Conservation (phyloP, 805 yeast species). For the Wickerhamomyces chambardii region DNA sequence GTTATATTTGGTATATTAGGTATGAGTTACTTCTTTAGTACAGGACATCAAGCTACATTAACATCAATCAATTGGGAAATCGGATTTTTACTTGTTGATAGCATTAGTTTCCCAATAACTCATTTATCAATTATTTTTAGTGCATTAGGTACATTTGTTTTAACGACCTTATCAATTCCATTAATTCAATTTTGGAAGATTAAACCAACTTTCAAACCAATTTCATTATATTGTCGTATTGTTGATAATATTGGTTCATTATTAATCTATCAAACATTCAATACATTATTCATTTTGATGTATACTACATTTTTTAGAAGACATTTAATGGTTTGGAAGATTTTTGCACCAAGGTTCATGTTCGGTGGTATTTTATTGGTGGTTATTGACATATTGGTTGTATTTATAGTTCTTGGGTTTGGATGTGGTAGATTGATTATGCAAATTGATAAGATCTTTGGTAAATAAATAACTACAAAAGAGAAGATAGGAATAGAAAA, state of each 20-base stretch:
- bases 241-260: slow-evolving; percentile 68
- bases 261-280: slow-evolving; percentile 58
- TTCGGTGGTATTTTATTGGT: slow-evolving; percentile 66
- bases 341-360: slow-evolving; percentile 94
- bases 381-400: slow-evolving; percentile 38
- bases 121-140: slow-evolving; percentile 73
- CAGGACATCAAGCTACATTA: slow-evolving; percentile 96
- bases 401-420: slow-evolving; percentile 54
- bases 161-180: slow-evolving; percentile 61
- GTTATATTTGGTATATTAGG: slow-evolving; percentile 69
- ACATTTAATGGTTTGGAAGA: slow-evolving; percentile 98
- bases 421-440: slow-evolving; percentile 58
- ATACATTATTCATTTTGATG: slow-evolving; percentile 64
- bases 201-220: slow-evolving; percentile 65
- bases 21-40: slow-evolving; percentile 74
- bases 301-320: slow-evolving; percentile 83
- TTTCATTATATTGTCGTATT: slow-evolving; percentile 58
- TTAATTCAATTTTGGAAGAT: slow-evolving; percentile 76
- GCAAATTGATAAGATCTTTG: slow-evolving; percentile 64
- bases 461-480: slow-evolving; percentile 28
- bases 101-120: slow-evolving; percentile 73
- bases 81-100: slow-evolving; percentile 73
- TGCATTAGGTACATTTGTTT: slow-evolving; percentile 78
- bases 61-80: slow-evolving; percentile 94
- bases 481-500: background rate